Evolutionary conservation across 768 basidiomycete species (phyloP).

Genomic region (Russula sp.): DNA sequence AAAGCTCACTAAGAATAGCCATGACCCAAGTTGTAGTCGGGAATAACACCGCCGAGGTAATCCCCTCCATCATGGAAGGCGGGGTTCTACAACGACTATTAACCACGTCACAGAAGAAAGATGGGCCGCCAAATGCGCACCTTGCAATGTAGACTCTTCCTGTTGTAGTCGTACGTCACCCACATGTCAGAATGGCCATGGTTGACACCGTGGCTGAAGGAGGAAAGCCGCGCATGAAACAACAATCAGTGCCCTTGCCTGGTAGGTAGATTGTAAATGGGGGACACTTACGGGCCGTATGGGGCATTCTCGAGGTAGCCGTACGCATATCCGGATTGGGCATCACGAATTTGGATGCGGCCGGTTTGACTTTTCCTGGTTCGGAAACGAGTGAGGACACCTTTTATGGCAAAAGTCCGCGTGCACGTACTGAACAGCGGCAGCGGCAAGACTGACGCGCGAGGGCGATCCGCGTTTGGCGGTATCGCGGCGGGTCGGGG

Average conservation of each 20-base stretch:
- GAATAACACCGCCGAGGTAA: background rate
- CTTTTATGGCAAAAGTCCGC: background rate
- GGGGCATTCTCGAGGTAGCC: background rate
- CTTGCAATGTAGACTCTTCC: background rate
- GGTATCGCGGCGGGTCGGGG: background rate
- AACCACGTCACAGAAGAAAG: background rate
- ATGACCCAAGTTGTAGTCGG: background rate
- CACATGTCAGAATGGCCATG: background rate
- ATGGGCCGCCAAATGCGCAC: background rate
- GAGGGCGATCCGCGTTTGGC: background rate
- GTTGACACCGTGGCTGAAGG: background rate
- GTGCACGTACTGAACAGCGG: background rate
- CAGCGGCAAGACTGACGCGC: background rate
- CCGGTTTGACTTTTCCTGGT: background rate
- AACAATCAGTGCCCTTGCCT: background rate
- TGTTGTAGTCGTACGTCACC: background rate
- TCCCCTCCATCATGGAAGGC: background rate
- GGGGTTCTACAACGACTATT: background rate
- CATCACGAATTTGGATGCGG: background rate
- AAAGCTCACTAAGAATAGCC: background rate
- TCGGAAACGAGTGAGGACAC: background rate
- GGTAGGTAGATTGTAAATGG: background rate
- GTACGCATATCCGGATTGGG: background rate
- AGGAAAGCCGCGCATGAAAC: background rate
- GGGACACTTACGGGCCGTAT: background rate